Percentiles rank a stretch among this genome's conserved stretches.
phyloP scores from a whole-genome alignment of 495 filamentous ascomycete species.

The Xylaria longipes region DNA sequence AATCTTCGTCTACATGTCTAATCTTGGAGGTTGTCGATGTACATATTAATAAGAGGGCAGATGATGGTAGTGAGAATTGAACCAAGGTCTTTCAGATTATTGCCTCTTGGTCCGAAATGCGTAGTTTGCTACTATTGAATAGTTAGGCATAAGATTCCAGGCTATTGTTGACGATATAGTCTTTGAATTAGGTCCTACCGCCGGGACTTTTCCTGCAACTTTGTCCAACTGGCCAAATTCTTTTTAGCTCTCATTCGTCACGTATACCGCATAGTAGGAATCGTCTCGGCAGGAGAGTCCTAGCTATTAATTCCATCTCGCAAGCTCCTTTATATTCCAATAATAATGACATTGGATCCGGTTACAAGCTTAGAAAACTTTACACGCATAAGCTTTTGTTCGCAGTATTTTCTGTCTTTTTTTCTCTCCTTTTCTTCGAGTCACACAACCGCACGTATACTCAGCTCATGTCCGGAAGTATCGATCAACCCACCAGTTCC shows the following conservation, averaged over 20 bases:
- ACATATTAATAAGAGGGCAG: not conserved
- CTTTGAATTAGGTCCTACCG: not conserved
- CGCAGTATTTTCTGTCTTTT: not conserved
- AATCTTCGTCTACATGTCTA: not conserved
- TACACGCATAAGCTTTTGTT: slow-evolving; percentile 3
- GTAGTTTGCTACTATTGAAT: not conserved
- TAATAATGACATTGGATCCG: not conserved
- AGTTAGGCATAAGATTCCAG: too few species aligned
- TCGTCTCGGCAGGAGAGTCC: not conserved
- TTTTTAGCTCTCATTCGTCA: not conserved
- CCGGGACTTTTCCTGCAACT: not conserved
- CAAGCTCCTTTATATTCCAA: not conserved
- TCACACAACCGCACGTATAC: not conserved
- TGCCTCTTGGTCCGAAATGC: not conserved
- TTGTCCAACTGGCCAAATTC: not conserved
- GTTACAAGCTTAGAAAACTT: not conserved
- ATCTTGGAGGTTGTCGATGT: not conserved
- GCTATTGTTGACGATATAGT: not conserved
- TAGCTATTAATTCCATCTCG: not conserved
- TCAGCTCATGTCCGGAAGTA: slow-evolving; percentile 2
- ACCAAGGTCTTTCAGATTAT: not conserved
- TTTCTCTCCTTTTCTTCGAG: not conserved
- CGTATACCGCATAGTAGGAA: not conserved
- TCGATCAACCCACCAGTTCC: slow-evolving; percentile 21
- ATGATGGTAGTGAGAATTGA: not conserved